These are phyloP conservation scores for Neurospora tetraspora DNA, from an alignment of 495 filamentous ascomycete genomes.

Conservation along the genomic window DNA sequence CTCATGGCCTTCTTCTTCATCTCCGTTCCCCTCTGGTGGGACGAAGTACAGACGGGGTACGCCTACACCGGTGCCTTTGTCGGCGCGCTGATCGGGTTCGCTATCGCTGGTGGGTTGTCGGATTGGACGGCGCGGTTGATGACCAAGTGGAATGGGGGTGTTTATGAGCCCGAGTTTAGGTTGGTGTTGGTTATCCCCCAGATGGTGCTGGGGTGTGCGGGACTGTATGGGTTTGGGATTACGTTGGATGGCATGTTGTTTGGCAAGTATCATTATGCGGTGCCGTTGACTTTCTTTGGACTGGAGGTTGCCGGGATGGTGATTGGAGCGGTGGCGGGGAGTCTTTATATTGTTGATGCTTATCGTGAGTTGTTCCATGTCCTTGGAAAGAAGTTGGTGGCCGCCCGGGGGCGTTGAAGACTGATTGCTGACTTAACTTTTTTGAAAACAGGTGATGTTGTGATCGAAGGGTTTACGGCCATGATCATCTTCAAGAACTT, in stretches of 20 bases:
- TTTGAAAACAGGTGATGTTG: slow-evolving; percentile 55
- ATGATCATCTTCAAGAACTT: slow-evolving; percentile 86
- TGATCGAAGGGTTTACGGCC: slow-evolving; percentile 86
- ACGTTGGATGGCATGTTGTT: slow-evolving; percentile 45
- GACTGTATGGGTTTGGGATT: slow-evolving; percentile 75
- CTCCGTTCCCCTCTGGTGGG: slow-evolving; percentile 68
- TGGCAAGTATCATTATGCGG: slow-evolving; percentile 53
- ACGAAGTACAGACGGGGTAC: slow-evolving; percentile 75
- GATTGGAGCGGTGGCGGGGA: slow-evolving; percentile 73
- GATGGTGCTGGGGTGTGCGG: slow-evolving; percentile 64
- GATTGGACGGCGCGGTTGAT: slow-evolving; percentile 63
- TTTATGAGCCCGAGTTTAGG: slow-evolving; percentile 88
- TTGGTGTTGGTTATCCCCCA: slow-evolving; percentile 74
- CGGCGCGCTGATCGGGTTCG: slow-evolving; percentile 69
- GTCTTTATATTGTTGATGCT: slow-evolving; percentile 90
- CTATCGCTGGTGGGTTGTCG: slow-evolving; percentile 59
- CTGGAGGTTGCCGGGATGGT: slow-evolving; percentile 81
- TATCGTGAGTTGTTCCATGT: slow-evolving; percentile 51
- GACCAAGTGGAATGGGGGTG: slow-evolving; percentile 64
- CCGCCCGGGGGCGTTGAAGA: too few relatives aligned
- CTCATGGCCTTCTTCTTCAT: slow-evolving; percentile 76
- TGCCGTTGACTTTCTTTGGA: slow-evolving; percentile 69
- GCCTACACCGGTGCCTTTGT: slow-evolving; percentile 82
- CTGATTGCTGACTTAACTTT: not conserved
- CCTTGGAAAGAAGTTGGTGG: not conserved